Evolutionary conservation across 2,329 filamentous ascomycete species (phyloP).

Genomic region (Cladorrhinum sp.): DNA sequence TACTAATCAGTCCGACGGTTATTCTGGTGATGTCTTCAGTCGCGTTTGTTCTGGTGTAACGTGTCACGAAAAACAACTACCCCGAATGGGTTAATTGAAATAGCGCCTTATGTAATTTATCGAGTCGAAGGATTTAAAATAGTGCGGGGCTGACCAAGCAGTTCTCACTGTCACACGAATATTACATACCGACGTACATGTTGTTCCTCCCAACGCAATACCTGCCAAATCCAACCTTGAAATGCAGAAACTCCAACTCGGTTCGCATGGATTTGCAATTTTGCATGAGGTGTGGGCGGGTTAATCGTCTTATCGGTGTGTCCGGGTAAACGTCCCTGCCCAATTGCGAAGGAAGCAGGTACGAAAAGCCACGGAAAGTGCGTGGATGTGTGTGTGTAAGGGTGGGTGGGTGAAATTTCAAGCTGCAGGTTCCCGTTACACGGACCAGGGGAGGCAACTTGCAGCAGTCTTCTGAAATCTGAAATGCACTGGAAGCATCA

Average conservation of each 20-base stretch:
- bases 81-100: neutral
- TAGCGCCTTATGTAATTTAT: neutral
- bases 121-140: neutral
- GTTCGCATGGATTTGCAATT: neutral
- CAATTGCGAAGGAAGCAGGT: neutral
- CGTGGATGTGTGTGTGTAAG: neutral
- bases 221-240: neutral
- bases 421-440: neutral
- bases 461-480: neutral
- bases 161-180: neutral
- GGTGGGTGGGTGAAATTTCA: neutral
- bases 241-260: neutral
- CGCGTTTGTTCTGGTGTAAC: neutral
- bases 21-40: neutral
- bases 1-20: too few relatives aligned
- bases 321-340: constrained; percentile 1
- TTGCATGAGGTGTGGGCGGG: neutral
- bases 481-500: neutral
- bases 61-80: neutral
- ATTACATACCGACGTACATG: neutral
- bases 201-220: neutral
- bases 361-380: neutral
- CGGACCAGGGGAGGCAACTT: neutral
- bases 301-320: neutral
- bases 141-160: neutral